Evolutionary conservation across 1,284 basidiomycete genomes (phyloP), one percentile per base, ranked within the genome.

Genomic region (Athelia sp.): DNA sequence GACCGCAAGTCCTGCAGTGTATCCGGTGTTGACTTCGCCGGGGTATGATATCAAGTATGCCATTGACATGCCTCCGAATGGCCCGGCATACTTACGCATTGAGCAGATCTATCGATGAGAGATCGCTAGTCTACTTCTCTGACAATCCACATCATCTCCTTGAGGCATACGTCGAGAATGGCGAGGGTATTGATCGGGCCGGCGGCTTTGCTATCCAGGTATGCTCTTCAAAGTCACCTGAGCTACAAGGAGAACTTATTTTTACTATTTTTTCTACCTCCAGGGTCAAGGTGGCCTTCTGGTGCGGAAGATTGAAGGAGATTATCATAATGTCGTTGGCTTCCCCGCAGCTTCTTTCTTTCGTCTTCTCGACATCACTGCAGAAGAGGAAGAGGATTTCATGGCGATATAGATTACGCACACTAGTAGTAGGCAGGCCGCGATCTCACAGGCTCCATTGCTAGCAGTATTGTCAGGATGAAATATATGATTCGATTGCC

Each of bases 201-300:
- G 96, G 95, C 3, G 96, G 96, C 0, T 98, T 98, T 64, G 93
- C 93, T 2, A 85, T 96, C 43, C 96, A 98, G 76, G 92, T 91
- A 56, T 49, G 69, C 54, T 17, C n/a, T n/a, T n/a, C n/a, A 26
- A 23, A 24, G 14, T 40, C 11, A 11, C 19, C 38, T 14, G 23
- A 13, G 22, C 24, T 38, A 57, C 54, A 18, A 8, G 26, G 26
- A 4, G 26, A n/a, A n/a, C n/a, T n/a, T 15, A 47, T 46, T 35
- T 32, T 51, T 21, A n/a, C 6, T 29, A 26, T 42, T 2, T n/a
- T 26, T 14, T 34, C 24, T 13, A n/a, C 13, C 21, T 19, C 45
- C 56, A 93, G 85, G 93, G 93, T 2, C 72, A 86, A 1, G 95
- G 93, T 0, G 87, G 86, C 1, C 57, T 93, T 42, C 73, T 98